Base-by-base conservation (phyloP, 176 grass and related monocot genomes). In the Avena sativa region DNA sequence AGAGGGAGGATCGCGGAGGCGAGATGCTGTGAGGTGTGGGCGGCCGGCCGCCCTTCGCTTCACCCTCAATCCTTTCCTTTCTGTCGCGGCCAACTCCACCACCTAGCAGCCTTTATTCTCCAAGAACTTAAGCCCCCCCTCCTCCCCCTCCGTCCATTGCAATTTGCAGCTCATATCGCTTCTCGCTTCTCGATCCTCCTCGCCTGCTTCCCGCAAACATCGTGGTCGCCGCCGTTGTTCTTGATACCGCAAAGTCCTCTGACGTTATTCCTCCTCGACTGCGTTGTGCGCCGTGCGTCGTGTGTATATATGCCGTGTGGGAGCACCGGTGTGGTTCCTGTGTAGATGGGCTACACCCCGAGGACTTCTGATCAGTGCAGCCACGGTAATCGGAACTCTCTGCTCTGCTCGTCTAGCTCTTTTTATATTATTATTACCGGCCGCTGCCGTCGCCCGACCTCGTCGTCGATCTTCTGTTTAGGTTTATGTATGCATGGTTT, bases 1-100 rank as follows among this genome's bases (percentile, higher is more conserved):
- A 6, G 38, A 79, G 67, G 70, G 47, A 36, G 36, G 40, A 43
- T 43, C 40, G 15, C 16, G 14, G 12, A 15, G 73, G 50, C 71
- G 65, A 87, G 92, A 93, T 93, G 92, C 86, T 86, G 83, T 88
- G 92, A 65, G 58, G 12, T 69, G 78, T 84, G 55, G 88, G 74
- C 87, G 62, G 64, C 43, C 78, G 66, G 19, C 81, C 89, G 81
- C 78, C 61, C 82, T 79, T 87, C 80, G 68, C 84, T 87, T 89
- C 88, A 71, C 85, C 85, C 86, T 81, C 86, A 86, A 88, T 91
- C 86, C 86, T 88, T 91, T 93, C 83, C 89, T 93, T 93, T 93
- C 84, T 84, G 65, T 94, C 84, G 69, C 92, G 68, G 81, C 87
- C 87, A 84, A 62, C 73, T 79, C 82, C 72, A 73, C 56, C 86